These are phyloP conservation scores for Leccinum barrowsii DNA, from an alignment of 768 basidiomycete species.

Conservation along the genomic window DNA sequence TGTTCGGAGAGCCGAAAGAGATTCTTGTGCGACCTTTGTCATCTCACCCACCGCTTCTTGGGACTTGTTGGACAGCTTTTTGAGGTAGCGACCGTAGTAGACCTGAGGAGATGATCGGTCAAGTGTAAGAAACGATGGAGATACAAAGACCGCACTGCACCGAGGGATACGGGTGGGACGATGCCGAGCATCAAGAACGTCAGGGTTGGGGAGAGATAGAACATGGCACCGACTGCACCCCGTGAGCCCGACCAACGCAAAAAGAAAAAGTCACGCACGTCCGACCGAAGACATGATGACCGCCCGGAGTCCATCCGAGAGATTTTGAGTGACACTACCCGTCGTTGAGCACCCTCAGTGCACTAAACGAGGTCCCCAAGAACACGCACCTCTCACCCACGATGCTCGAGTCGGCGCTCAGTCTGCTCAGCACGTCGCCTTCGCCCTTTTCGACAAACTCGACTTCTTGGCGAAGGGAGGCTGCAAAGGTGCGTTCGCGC, in stretches of 20 bases:
- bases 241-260: background rate
- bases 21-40: slow-evolving; percentile 88
- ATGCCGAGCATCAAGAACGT: slow-evolving; percentile 91
- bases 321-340: slow-evolving; percentile 63
- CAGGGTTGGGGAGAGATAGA: slow-evolving; percentile 57
- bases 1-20: slow-evolving; percentile 80
- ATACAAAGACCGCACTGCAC: slow-evolving; percentile 49
- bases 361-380: background rate
- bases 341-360: background rate
- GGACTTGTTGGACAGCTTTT: slow-evolving; percentile 84
- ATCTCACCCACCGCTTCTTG: slow-evolving; percentile 96
- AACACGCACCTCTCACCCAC: slow-evolving; percentile 79
- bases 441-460: slow-evolving; percentile 91
- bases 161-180: slow-evolving; percentile 84
- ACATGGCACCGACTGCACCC: background rate
- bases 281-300: slow-evolving; percentile 94
- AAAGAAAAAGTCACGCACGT: slow-evolving; percentile 46
- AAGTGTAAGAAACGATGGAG: background rate
- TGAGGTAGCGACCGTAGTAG: slow-evolving; percentile 93
- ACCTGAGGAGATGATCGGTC: slow-evolving; percentile 48
- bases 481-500: slow-evolving; percentile 76
- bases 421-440: slow-evolving; percentile 88
- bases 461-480: slow-evolving; percentile 86
- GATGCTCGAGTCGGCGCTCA: slow-evolving; percentile 89
- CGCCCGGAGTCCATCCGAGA: slow-evolving; percentile 78